Base-by-base conservation (phyloP, 2,329 filamentous ascomycete species). In the Sclerotinia trifoliorum region DNA sequence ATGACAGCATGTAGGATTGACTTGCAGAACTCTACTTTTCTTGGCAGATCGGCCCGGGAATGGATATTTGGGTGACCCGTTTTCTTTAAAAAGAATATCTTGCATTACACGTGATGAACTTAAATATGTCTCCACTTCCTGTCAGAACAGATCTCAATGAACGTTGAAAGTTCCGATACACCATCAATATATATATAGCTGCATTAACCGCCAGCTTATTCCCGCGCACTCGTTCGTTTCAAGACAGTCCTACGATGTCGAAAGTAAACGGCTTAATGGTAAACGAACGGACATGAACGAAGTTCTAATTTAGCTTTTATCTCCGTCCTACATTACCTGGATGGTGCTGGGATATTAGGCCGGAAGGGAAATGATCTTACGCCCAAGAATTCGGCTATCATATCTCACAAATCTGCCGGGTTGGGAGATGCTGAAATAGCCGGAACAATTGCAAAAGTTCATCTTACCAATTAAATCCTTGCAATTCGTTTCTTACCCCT, bases 21-120 rank as follows among this genome's bases (percentile, higher is more conserved):
- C 60, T 51, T 51, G 46, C 60, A 51, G 46, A 11, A 49, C 58
- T 39, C 39, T 62, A 8, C 32, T 39, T 39, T 13, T 32, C 60
- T 62, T 51, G 46, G 58, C 58, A 49, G 29, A 35, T 62, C 44
- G 58, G 60, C 46, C 60, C 46, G 29, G 60, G 15, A 62, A 62
- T 24, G 39, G 46, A 51, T 39, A n/a, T 39, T 17, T 29, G 7
- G 39, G 17, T 29, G 10, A 35, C 21, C 21, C 21, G 21, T 26
- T 51, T 62, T 35, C 46, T 62, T 39, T 26, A 21, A 39, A 19
- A 39, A 51, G 60, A 24, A 24, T 13, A 39, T 51, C 15, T 21
- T 39, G n/a, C 15, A 62, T 51, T 51, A 5, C 46, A 62, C 58
- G 46, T 62, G 58, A 62, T 19, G 8, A 35, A 35, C 19, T 35